Evolutionary conservation across 352 stramenopile genomes (phyloP).

Genomic region (Aphanomyces cochlioides): DNA sequence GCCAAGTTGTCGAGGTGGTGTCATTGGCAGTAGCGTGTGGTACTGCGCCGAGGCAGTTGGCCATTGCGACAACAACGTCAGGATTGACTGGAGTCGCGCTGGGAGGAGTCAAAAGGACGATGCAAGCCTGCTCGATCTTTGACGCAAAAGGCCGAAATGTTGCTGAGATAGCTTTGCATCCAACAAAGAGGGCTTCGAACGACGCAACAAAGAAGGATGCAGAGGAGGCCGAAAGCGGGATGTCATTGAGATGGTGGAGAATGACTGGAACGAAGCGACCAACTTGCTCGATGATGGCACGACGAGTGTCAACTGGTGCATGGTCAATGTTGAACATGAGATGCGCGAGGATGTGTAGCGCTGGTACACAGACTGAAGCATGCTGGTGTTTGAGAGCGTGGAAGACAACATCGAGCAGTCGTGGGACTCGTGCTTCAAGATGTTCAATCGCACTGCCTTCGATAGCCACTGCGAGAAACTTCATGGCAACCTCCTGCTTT

Average conservation of each 20-base stretch:
- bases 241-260: constrained; percentile 9
- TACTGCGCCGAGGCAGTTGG: constrained; percentile 19
- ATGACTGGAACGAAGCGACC: constrained; percentile 12
- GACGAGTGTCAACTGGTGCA: constrained; percentile 4
- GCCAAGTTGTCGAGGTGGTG: constrained; percentile 14
- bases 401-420: constrained; percentile 61
- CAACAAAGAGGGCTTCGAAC: constrained; percentile 20
- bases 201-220: constrained; percentile 23
- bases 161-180: constrained; percentile 14
- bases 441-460: constrained; percentile 56
- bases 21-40: constrained; percentile 20
- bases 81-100: not conserved
- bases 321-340: constrained; percentile 11
- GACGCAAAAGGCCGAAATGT: constrained; percentile 25
- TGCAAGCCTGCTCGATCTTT: constrained; percentile 27
- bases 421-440: constrained; percentile 50
- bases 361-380: constrained; percentile 19
- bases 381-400: constrained; percentile 69
- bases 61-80: constrained; percentile 2
- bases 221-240: constrained; percentile 6
- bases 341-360: constrained; percentile 13
- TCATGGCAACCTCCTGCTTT: constrained; percentile 50
- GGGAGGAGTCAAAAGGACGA: constrained; percentile 7
- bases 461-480: constrained; percentile 54
- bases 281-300: constrained; percentile 14